Base-by-base conservation (phyloP, 148 eudicot genomes). In the Fagopyrum esculentum region DNA sequence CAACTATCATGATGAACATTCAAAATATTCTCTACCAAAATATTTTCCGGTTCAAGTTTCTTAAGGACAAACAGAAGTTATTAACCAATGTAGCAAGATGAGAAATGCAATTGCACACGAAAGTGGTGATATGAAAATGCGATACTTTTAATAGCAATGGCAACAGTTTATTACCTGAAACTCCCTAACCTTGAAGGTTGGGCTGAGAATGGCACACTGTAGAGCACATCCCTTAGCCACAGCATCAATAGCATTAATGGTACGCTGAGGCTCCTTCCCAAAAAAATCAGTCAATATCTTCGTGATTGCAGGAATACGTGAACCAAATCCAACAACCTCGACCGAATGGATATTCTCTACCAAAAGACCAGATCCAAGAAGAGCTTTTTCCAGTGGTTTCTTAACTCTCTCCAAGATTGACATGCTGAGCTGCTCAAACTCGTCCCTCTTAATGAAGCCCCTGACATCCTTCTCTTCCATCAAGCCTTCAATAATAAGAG, bases 151-250 rank as follows among this genome's bases (percentile, higher is more conserved):
- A 22, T 22, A 22, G 26, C 26, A 22, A 22, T 22, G 26, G 26
- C 26, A 22, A 22, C 40, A 35, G 40, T 35, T 35, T 35, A 2
- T 35, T 81, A 95, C 99, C 99, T 95, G 89, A 54, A 89, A 95
- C 40, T 95, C 97, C 75, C 88, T 87, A 76, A 95, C 97, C 59
- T 92, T 92, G 60, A 86, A 85, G 35, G 49, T 77, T 56, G 92
- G 91, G 78, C 99, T 90, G 75, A 95, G 91, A 97, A 95, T 95
- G 56, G 99, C 99, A 79, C 93, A 95, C 64, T 89, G 99, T 71
- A 95, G 84, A 30, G 94, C 99, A 84, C 97, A 95, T 6, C 99
- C 99, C 80, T 96, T 92, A 63, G 99, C 92, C 71, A 95, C 99
- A 66, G 96, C 92, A 76, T 95, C 99, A 72, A 96, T 95, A 44